Base-by-base conservation (phyloP, 2,329 filamentous ascomycete species). In the Xylaria sp. region DNA sequence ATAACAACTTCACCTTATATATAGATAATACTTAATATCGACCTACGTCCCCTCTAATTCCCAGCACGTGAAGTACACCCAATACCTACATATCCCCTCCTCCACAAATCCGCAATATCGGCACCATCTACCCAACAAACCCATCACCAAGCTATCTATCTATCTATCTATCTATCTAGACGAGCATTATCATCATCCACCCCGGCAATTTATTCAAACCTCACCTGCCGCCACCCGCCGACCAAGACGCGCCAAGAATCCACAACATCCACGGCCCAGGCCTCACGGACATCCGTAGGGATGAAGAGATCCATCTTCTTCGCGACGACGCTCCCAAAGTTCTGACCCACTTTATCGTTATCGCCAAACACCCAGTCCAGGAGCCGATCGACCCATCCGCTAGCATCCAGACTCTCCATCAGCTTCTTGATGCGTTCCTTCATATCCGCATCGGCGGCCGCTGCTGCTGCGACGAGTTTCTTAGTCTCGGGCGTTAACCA, bases 351-450 rank as follows among this genome's bases (percentile, higher is more conserved):
- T 4, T 18, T 13, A 2, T 58, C 39, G 8, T 53, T 46, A 18
- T 71, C 67, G 5, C 67, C 72, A 57, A 81, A 78, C 0, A 74
- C 76, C 78, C 78, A 79, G 13, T 73, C 76, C 43, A 76, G 68
- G 13, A 83, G 56, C 25, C 76, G 73, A 56, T 82, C 81, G 66
- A 80, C 70, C 80, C 80, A 82, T 10, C 79, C 80, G 1, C 75
- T 72, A 30, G 76, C 71, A 13, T 72, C 76, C 6, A 83, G 65
- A 18, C 58, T 69, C 32, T 76, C 74, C 63, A 76, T 78, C 20
- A 80, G 58, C 30, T 62, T 58, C 68, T 77, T 77, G n/a, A 83
- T 66, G 20, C 75, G 76, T 0, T 63, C 69, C 69, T 78, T 80
- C 6, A 80, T 73, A 45, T 73, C 67, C 0, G 62, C 75, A 25